Conservation (phyloP, 108 stramenopile genomes). For the Cyclostephanos invisitatus region DNA sequence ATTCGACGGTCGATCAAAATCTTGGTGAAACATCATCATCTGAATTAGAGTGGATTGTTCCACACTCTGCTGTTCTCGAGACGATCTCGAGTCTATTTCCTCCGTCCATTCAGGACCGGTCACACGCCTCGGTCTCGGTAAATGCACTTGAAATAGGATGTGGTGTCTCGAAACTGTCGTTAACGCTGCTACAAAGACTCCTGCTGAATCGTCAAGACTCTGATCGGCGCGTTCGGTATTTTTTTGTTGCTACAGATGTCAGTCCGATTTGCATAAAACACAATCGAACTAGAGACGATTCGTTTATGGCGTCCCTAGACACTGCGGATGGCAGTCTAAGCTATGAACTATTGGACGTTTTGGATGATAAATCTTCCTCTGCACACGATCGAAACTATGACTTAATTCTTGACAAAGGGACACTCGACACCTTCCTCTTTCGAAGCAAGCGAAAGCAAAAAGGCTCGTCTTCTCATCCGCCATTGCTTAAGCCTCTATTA, state of each 20-base stretch:
- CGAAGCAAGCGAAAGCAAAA: constrained; percentile 66
- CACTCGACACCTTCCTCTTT: constrained; percentile 82
- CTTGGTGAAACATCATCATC: constrained; percentile 54
- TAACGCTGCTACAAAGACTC: constrained; percentile 40
- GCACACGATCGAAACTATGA: constrained; percentile 38
- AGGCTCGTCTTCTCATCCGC: constrained; percentile 41
- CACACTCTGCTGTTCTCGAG: constrained; percentile 34
- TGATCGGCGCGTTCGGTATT: constrained; percentile 6
- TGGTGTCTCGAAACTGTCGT: constrained; percentile 64
- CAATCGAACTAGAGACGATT: constrained; percentile 49
- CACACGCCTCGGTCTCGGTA: constrained; percentile 12
- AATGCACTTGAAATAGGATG: constrained; percentile 75
- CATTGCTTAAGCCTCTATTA: constrained; percentile 49
- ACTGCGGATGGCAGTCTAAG: constrained; percentile 17
- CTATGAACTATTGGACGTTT: constrained; percentile 59
- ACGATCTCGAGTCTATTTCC: constrained; percentile 43
- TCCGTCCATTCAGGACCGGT: constrained; percentile 1
- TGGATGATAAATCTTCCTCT: constrained; percentile 21
- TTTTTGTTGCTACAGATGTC: constrained; percentile 70
- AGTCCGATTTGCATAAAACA: constrained; percentile 64
- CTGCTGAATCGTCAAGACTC: background rate
- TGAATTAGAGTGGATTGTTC: constrained; percentile 41
- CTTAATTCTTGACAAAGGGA: constrained; percentile 76
- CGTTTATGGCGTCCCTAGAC: constrained; percentile 23
- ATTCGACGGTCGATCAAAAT: constrained; percentile 9